phyloP scores from a whole-genome alignment of 148 eudicot genomes.

The Pharnaceum exiguum region DNA sequence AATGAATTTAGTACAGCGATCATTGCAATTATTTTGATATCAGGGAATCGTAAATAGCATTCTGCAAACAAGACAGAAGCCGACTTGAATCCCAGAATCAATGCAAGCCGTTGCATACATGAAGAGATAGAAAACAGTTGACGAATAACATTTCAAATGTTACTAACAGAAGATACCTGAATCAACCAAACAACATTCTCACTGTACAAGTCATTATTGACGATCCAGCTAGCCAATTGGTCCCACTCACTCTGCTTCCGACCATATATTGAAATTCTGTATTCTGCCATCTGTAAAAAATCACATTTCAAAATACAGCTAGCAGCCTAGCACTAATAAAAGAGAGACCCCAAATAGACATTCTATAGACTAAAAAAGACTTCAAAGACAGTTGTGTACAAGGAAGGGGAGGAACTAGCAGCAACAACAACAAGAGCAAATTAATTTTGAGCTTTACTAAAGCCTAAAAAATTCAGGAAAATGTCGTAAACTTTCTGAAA shows the following conservation, averaged over 20 bases:
- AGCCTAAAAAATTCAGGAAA: too few relatives aligned
- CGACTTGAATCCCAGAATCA: too few relatives aligned
- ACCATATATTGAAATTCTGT: conserved; percentile 92
- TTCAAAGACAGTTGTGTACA: too few relatives aligned
- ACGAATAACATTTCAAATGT: not conserved
- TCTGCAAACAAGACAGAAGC: not conserved
- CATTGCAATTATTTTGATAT: not conserved
- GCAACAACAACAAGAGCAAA: too few relatives aligned
- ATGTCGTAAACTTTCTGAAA: too few relatives aligned
- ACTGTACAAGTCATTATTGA: conserved; percentile 87
- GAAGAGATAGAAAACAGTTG: not conserved
- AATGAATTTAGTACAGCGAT: not conserved
- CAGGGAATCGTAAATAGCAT: not conserved
- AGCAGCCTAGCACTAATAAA: not conserved
- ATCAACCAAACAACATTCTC: conserved; percentile 99
- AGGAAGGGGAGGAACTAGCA: too few relatives aligned
- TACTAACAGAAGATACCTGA: conserved; percentile 68
- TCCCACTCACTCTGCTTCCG: conserved; percentile 99
- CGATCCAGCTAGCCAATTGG: conserved; percentile 93
- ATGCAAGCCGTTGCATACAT: too few relatives aligned
- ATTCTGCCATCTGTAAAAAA: conserved; percentile 92
- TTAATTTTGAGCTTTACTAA: too few relatives aligned
- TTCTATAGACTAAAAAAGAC: too few relatives aligned
- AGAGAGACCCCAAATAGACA: not conserved
- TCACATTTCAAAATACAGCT: conserved; percentile 1